Evolutionary conservation across 371 early-diverging fungal species (phyloP), one percentile per base, ranked within the genome.

Genomic region (Syncephalastrum monosporum): DNA sequence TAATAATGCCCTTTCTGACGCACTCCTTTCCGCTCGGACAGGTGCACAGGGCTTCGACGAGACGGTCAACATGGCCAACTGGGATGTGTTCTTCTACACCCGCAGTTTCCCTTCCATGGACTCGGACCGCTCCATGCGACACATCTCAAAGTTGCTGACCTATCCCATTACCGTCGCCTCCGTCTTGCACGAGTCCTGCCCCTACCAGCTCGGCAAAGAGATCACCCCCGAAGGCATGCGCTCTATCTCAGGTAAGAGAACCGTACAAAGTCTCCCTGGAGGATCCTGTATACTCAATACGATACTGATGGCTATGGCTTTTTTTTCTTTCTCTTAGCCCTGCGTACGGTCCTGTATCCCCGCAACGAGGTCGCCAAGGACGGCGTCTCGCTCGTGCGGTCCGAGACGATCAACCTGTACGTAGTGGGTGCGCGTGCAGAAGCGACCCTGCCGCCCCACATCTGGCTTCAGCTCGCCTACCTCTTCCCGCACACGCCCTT

Each of bases 121-220:
- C 64, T 82, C 83, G 42, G 84, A 84, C 29, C 82, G 90, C 54
- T 84, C 90, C 4, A 83, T 91, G 75, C 88, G 90, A 45, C 91
- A 92, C 55, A 90, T 90, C 15, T 87, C 90, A 50, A 91, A 91
- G 67, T 69, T 90, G 13, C 70, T 92, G 57, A 91, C 91, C 17
- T 91, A 91, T 64, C 93, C 93, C 17, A 77, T 91, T 52, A 89
- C 93, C 14, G 86, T 92, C 44, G 91, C 83, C n/a, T 86, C 91
- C 14, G 72, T 85, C 25, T 71, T 92, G 38, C 91, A 91, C 56
- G 82, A 87, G 68, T 81, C 84, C 57, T 84, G 87, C 50, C 91
- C 91, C 42, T 87, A 90, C 59, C 81, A 78, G 23, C 76, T 84
- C 55, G 78, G 81, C 19, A 75, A 82, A 43, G 88, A 87, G 60